These are phyloP conservation scores for Rhodofomes roseus DNA, from an alignment of 1,284 basidiomycete genomes.

Conservation along the genomic window DNA sequence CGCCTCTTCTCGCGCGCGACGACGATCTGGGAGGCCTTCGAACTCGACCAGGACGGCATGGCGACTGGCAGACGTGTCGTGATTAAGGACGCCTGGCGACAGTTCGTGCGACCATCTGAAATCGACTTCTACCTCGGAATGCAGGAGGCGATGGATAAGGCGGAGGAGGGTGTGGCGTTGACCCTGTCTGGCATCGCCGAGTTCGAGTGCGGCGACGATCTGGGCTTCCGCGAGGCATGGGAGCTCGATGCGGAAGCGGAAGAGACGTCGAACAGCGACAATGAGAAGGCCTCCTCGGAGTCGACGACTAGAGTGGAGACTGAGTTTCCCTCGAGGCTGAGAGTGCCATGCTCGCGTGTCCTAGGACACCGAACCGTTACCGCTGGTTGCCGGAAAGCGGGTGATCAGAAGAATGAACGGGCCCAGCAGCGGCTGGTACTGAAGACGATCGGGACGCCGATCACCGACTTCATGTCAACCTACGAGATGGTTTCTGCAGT, in stretches of 20 bases:
- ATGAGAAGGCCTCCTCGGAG: too few species aligned
- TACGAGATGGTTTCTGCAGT: background rate
- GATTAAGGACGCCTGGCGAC: background rate
- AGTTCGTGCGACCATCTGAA: background rate
- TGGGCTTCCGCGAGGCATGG: background rate
- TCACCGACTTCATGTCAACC: background rate
- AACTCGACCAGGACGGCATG: background rate
- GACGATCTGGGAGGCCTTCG: slow-evolving; percentile 2
- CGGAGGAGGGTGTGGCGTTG: background rate
- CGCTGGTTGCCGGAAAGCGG: background rate
- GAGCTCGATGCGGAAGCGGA: background rate
- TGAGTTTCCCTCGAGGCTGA: background rate
- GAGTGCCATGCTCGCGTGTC: background rate
- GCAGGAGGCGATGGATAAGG: background rate
- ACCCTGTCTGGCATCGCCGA: background rate
- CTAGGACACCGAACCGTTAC: background rate
- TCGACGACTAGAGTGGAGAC: too few species aligned
- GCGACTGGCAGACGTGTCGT: background rate
- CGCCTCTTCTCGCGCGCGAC: slow-evolving; percentile 10
- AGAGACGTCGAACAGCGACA: background rate
- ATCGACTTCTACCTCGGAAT: background rate
- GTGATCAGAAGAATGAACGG: background rate
- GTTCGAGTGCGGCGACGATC: background rate
- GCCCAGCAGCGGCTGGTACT: background rate
- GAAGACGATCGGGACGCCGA: background rate